Conservation (phyloP, 1,139 yeast genomes). For the Geotrichum restrictum region DNA sequence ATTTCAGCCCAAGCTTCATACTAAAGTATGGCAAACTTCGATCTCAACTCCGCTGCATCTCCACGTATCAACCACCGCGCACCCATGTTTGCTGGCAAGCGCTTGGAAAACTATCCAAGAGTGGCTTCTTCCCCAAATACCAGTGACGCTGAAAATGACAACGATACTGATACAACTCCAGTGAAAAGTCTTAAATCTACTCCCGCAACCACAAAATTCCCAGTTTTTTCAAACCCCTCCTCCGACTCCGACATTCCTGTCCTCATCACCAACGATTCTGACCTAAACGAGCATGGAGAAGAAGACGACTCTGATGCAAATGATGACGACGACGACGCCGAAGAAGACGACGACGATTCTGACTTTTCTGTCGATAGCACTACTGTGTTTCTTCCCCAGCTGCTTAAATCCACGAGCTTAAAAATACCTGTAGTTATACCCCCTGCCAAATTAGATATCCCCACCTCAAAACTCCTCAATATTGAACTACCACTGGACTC, state of each 20-base stretch:
- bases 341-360: slow-evolving; percentile 15
- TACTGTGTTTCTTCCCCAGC: slow-evolving; percentile 9
- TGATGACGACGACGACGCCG: slow-evolving; percentile 8
- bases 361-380: slow-evolving; percentile 18
- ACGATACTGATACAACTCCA: not conserved
- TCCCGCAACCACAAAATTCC: not conserved
- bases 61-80: not conserved
- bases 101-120: slow-evolving; percentile 12
- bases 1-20: too few species aligned
- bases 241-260: not conserved
- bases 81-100: slow-evolving; percentile 16
- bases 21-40: not conserved
- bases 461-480: slow-evolving; percentile 29
- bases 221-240: not conserved
- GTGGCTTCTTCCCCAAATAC: not conserved
- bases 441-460: slow-evolving; percentile 23
- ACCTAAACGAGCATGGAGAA: not conserved
- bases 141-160: not conserved
- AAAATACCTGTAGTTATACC: slow-evolving; percentile 17
- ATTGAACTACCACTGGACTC: slow-evolving; percentile 21
- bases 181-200: not conserved
- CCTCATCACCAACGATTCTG: slow-evolving; percentile 2
- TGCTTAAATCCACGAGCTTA: slow-evolving; percentile 19
- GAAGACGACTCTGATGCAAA: slow-evolving; percentile 5
- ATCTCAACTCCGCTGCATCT: not conserved